Evolutionary conservation across 2,329 filamentous ascomycete genomes (phyloP).

Genomic region (Cercospora citrullina): DNA sequence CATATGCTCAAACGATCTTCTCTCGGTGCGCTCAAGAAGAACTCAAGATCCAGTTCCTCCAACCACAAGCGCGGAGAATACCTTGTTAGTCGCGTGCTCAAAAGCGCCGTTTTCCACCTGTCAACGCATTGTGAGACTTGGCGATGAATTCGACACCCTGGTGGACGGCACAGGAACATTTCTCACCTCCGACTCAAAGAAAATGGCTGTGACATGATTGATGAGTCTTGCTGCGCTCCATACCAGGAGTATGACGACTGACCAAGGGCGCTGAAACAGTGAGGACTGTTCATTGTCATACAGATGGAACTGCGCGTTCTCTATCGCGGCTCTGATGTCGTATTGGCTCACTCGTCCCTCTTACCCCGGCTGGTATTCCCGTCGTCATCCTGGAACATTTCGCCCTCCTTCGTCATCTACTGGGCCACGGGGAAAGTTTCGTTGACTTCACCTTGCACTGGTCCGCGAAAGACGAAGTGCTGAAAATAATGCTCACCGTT

Average conservation of each 20-base stretch:
- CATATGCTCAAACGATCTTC: not conserved
- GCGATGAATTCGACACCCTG: not conserved
- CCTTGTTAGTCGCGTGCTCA: not conserved
- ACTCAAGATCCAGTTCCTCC: not conserved
- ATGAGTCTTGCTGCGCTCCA: not conserved
- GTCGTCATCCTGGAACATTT: not conserved
- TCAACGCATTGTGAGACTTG: not conserved
- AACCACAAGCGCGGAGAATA: not conserved
- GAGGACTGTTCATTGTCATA: not conserved
- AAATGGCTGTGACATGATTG: not conserved
- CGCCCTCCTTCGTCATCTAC: conserved; percentile 4
- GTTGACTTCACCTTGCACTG: not conserved
- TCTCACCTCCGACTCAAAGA: not conserved
- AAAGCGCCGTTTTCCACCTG: not conserved
- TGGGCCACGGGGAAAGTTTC: conserved; percentile 2
- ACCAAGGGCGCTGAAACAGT: not conserved
- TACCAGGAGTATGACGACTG: not conserved
- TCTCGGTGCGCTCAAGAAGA: not conserved
- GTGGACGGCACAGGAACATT: not conserved
- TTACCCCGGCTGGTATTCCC: not conserved
- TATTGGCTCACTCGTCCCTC: not conserved
- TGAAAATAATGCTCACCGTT: not conserved
- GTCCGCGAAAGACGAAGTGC: not conserved
- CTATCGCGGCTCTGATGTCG: not conserved
- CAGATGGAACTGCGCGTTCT: not conserved